Conservation (phyloP, 129 eudicot species). For the Rutidosis leptorrhynchoides region DNA sequence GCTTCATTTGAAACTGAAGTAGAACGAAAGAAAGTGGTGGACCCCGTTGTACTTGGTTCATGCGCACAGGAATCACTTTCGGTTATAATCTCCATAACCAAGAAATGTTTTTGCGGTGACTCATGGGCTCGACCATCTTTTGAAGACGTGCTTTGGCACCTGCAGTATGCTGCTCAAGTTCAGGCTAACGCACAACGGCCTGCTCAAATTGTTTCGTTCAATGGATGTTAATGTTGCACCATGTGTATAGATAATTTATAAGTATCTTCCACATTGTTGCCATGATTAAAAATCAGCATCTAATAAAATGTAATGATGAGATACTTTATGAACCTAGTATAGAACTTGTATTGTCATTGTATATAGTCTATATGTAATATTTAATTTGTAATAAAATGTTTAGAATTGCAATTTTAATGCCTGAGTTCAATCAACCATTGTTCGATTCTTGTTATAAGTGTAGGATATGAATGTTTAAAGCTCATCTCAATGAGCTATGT, state of each 20-base stretch:
- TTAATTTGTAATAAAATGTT: not conserved
- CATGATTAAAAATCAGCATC: constrained; percentile 17
- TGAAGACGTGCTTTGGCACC: constrained; percentile 70
- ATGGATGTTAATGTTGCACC: constrained; percentile 28
- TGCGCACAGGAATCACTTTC: constrained; percentile 54
- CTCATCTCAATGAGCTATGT: not conserved
- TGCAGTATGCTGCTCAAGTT: constrained; percentile 70
- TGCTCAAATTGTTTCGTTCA: constrained; percentile 26
- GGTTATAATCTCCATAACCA: constrained; percentile 52
- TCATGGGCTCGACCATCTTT: constrained; percentile 60
- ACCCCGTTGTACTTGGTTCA: constrained; percentile 49
- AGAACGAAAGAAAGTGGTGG: constrained; percentile 45
- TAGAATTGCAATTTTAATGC: not conserved
- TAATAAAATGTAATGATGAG: not conserved
- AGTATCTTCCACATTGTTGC: constrained; percentile 8
- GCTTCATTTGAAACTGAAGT: constrained; percentile 46
- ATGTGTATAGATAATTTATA: constrained; percentile 14
- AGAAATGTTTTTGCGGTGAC: constrained; percentile 49
- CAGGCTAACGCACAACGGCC: constrained; percentile 43
- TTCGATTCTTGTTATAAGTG: not conserved
- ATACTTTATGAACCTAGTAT: not conserved
- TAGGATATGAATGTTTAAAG: too few species aligned
- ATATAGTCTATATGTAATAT: constrained; percentile 3
- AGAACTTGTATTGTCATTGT: not conserved
- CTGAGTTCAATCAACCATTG: not conserved